These are phyloP conservation scores for Nicotiana attenuata DNA, from an alignment of 257 asterid species.

Conservation along the genomic window DNA sequence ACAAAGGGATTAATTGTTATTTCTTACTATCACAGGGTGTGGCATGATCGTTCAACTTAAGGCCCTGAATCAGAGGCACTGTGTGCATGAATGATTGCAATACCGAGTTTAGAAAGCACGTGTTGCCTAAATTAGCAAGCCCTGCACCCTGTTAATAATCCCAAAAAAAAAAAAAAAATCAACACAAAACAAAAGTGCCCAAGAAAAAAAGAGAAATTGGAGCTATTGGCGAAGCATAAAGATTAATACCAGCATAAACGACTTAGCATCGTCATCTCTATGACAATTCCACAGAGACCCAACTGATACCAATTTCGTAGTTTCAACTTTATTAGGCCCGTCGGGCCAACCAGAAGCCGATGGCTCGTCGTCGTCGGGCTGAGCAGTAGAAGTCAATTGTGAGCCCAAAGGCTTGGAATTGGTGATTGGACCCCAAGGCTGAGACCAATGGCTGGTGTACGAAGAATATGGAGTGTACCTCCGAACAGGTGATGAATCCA, in stretches of 20 bases:
- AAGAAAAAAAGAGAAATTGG: background rate
- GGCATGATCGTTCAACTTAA: slow-evolving; percentile 29
- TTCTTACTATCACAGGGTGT: slow-evolving; percentile 41
- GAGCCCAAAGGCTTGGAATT: background rate
- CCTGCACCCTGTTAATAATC: slow-evolving; percentile 70
- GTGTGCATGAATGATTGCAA: slow-evolving; percentile 84
- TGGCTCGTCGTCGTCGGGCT: slow-evolving; percentile 10
- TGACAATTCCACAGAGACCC: background rate
- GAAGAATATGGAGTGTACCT: background rate
- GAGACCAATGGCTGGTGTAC: slow-evolving; percentile 19
- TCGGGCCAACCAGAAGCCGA: slow-evolving; percentile 15
- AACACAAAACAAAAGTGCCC: background rate
- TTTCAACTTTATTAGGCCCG: slow-evolving; percentile 11
- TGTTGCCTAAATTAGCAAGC: slow-evolving; percentile 75
- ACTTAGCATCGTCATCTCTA: background rate
- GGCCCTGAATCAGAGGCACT: slow-evolving; percentile 62
- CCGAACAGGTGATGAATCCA: background rate
- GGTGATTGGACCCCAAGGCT: slow-evolving; percentile 22
- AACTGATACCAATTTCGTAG: background rate
- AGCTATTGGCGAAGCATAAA: background rate
- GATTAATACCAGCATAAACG: background rate
- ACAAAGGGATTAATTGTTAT: background rate
- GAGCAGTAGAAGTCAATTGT: background rate
- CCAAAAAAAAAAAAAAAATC: background rate
- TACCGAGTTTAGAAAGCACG: slow-evolving; percentile 81